A percentile compares a stretch with the other conserved stretches of the same genome.
phyloP scores from a whole-genome alignment of 2,329 filamentous ascomycete genomes.

The Lasiodiplodia hormozganensis region DNA sequence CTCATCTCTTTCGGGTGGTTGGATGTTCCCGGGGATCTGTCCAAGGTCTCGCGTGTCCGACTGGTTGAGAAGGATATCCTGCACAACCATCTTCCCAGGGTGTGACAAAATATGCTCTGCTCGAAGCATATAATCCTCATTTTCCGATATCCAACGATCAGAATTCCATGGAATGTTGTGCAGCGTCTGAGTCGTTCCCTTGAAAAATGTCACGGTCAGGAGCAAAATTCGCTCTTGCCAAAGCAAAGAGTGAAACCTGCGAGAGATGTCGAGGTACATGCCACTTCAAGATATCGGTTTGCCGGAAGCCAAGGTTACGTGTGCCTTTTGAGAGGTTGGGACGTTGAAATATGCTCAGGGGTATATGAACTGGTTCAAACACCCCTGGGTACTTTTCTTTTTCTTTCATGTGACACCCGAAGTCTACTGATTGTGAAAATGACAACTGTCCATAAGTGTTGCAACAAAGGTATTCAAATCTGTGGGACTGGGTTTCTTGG shows the following conservation, averaged over 20 bases:
- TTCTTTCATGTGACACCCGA: conserved; percentile 27
- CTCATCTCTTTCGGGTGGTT: too few relatives aligned
- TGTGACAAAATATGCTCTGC: too few relatives aligned
- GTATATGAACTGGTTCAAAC: background rate
- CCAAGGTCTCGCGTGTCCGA: too few relatives aligned
- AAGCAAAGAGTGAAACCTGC: conserved; percentile 31
- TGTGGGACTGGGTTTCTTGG: conserved; percentile 31
- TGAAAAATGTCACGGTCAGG: background rate
- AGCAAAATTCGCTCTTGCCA: conserved; percentile 25
- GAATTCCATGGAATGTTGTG: background rate
- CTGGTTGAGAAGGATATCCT: too few relatives aligned
- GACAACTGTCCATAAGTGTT: conserved; percentile 28
- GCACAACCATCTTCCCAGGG: too few relatives aligned
- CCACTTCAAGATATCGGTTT: conserved; percentile 25
- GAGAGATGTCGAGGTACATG: conserved; percentile 31
- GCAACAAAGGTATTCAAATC: conserved; percentile 29
- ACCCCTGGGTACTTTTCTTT: background rate
- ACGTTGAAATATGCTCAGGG: conserved; percentile 25
- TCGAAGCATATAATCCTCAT: too few relatives aligned
- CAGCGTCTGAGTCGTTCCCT: background rate
- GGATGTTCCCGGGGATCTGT: too few relatives aligned
- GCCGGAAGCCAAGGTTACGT: conserved; percentile 27
- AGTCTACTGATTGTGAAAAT: conserved; percentile 7
- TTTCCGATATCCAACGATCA: too few relatives aligned
- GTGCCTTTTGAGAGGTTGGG: background rate